These are phyloP conservation scores for Rheum nobile DNA, from an alignment of 148 eudicot species.

Conservation along the genomic window DNA sequence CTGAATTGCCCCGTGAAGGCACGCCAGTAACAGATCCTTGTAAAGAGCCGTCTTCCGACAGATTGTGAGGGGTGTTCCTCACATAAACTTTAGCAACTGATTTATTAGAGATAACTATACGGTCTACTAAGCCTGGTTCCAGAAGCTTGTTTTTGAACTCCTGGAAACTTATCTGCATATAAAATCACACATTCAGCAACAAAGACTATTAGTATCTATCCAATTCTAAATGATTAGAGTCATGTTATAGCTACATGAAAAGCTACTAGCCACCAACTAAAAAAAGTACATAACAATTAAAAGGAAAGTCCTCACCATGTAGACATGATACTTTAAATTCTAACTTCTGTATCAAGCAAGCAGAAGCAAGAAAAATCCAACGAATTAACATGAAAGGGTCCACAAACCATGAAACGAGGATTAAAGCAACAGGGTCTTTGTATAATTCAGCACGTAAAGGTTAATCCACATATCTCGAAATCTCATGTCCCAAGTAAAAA, in stretches of 20 bases:
- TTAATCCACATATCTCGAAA: not conserved
- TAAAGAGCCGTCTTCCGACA: slow-evolving; percentile 21
- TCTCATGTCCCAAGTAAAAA: not conserved
- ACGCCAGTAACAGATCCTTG: slow-evolving; percentile 34
- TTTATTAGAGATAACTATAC: slow-evolving; percentile 58
- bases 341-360: not conserved
- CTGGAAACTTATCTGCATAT: slow-evolving; percentile 86
- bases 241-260: not conserved
- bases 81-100: slow-evolving; percentile 86
- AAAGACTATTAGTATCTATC: not conserved
- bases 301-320: not conserved
- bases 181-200: slow-evolving; percentile 6
- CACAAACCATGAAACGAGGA: not conserved
- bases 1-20: slow-evolving; percentile 23
- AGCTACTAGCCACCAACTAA: not conserved
- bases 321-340: not conserved
- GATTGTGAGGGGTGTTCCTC: slow-evolving; percentile 42
- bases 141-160: slow-evolving; percentile 86
- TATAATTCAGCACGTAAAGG: not conserved
- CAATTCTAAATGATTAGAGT: not conserved
- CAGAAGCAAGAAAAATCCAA: not conserved
- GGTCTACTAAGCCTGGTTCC: slow-evolving; percentile 90
- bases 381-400: not conserved
- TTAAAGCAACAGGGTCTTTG: not conserved
- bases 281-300: not conserved